Evolutionary conservation across 805 yeast species (phyloP), one percentile per base, ranked within the genome.

Genomic region (Kluyveromyces nonfermentans): DNA sequence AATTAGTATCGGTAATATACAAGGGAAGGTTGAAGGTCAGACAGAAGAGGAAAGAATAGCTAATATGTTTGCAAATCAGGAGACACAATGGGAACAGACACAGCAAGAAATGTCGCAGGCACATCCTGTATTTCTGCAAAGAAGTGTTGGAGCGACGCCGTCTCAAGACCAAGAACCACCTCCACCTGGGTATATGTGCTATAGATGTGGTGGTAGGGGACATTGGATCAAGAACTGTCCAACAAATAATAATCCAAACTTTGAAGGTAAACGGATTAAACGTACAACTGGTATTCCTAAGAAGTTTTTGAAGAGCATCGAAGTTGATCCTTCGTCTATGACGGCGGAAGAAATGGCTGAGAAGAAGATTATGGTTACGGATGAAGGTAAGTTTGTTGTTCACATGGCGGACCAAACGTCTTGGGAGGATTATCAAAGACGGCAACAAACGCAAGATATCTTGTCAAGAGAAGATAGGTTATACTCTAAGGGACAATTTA

Each of bases 171-270:
- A 86, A 45, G 89, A 63, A 5, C 67, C 67, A 17, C 96, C 96
- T 8, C 98, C 98, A 1, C 90, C 96, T 6, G 95, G 95, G 1
- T 93, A 93, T 56, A 83, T 90, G 60, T 93, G 99, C 63, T 90
- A 93, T 62, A 73, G 96, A 59, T 93, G 99, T 69, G 97, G 97
- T 40, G 86, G 85, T 22, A 85, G 87, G 63, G 93, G 87, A 45
- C 99, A 93, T 63, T 90, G 95, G 88, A 90, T 93, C 47, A 85
- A 84, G 58, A 86, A 88, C 55, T 93, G 99, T 69, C 98, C 99
- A 0, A 86, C 95, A 3, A 83, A 85, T 56, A 79, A 77, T 36
- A 97, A 90, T 64, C 96, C 96, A 2, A 85, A 79, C 54, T 88
- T 88, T 74, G 97, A 90, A 59, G 95, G 95, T 16, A 86, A 85